phyloP scores from a whole-genome alignment of 306 rosid genomes.

The Glycine latifolia region DNA sequence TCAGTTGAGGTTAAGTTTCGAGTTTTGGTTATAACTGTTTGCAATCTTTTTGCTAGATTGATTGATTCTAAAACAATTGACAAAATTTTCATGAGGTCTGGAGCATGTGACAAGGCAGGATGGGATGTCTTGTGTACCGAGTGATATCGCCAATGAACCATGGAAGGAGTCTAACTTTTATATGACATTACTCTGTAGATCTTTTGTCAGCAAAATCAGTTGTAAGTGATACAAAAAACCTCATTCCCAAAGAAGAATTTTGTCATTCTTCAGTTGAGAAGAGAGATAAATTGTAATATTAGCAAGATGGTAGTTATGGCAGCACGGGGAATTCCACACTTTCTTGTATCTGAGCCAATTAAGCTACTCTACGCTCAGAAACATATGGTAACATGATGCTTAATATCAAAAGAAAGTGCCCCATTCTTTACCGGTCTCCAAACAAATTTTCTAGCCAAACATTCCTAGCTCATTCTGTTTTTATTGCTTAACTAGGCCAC shows the following conservation, averaged over 20 bases:
- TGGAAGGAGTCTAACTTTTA: background rate
- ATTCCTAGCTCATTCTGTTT: background rate
- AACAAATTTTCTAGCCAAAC: background rate
- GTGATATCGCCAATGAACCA: background rate
- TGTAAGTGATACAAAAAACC: background rate
- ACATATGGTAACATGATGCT: background rate
- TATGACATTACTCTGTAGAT: background rate
- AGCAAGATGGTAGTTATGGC: background rate
- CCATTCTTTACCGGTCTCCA: background rate
- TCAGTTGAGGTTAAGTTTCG: background rate
- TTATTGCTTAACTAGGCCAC: background rate
- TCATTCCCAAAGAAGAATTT: background rate
- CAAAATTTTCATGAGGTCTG: background rate
- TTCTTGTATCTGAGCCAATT: background rate
- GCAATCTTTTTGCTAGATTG: background rate
- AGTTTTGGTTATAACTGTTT: background rate
- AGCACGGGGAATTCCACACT: background rate
- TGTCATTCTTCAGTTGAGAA: background rate
- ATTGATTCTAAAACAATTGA: background rate
- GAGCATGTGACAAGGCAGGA: background rate
- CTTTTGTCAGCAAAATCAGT: background rate
- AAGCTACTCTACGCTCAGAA: background rate
- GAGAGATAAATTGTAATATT: background rate
- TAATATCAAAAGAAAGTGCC: background rate
- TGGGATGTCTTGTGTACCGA: background rate